Conservation (phyloP, 257 asterid species). For the Scutellaria barbata region DNA sequence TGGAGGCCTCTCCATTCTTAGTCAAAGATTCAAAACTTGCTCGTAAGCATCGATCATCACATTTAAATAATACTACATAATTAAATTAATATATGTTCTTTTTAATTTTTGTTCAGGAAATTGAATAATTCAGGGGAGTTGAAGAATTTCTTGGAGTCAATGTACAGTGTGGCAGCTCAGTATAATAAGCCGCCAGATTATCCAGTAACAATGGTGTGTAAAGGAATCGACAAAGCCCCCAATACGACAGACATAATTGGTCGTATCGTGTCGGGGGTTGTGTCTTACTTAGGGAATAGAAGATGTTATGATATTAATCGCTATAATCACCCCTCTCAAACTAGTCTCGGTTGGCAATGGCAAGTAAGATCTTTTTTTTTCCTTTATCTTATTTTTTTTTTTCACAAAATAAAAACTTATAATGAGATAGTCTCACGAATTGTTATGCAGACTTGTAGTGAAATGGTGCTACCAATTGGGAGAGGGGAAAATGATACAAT, state of each 20-base stretch:
- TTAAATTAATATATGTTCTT: neutral
- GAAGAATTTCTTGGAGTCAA: slow-evolving; percentile 47
- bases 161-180: slow-evolving; percentile 58
- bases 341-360: slow-evolving; percentile 65
- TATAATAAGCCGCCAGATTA: slow-evolving; percentile 50
- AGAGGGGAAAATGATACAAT: slow-evolving; percentile 40
- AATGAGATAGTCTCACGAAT: no score
- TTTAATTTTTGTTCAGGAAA: slow-evolving; percentile 34
- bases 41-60: slow-evolving; percentile 40
- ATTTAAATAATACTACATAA: no score
- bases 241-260: slow-evolving; percentile 47
- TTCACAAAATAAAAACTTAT: no score
- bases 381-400: neutral
- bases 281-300: slow-evolving; percentile 32
- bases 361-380: slow-evolving; percentile 56
- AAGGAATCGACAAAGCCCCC: slow-evolving; percentile 59
- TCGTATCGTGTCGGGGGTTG: slow-evolving; percentile 54
- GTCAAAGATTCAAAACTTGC: slow-evolving; percentile 65
- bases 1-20: slow-evolving; percentile 59
- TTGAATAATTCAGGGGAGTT: slow-evolving; percentile 46
- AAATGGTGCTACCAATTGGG: slow-evolving; percentile 61
- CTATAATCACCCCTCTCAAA: slow-evolving; percentile 32
- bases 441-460: slow-evolving; percentile 51
- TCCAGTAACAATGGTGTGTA: slow-evolving; percentile 57
- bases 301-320: slow-evolving; percentile 43